Percentiles rank a stretch among this genome's conserved stretches.
Evolutionary conservation across 441 rosid genomes (phyloP).

Genomic region (Brassica balearica): DNA sequence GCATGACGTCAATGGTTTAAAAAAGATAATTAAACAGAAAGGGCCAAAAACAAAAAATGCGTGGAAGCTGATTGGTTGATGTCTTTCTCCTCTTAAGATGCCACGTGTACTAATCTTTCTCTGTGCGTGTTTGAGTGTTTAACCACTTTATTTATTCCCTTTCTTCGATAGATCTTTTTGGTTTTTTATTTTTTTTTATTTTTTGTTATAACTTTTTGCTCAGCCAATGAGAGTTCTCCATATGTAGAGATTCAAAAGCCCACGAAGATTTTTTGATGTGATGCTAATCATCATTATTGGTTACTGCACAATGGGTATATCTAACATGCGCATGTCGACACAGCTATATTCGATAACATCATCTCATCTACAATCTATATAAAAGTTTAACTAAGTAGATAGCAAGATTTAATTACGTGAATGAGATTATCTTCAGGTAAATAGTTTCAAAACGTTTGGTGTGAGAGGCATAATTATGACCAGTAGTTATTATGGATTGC

Average conservation of each 20-base stretch:
- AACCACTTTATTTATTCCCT: conserved; percentile 43
- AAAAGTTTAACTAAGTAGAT: neutral
- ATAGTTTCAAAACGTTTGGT: neutral
- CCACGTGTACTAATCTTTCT: conserved; percentile 30
- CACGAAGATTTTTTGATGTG: conserved; percentile 43
- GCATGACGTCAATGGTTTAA: conserved; percentile 26
- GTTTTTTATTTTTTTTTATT: conserved; percentile 18
- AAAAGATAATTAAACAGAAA: conserved; percentile 13
- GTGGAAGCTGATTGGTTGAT: conserved; percentile 43
- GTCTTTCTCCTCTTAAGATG: conserved; percentile 4
- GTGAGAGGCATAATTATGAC: neutral
- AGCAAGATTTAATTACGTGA: neutral
- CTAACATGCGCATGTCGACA: conserved; percentile 41
- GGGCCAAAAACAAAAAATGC: neutral
- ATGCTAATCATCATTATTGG: conserved; percentile 44
- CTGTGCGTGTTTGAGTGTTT: conserved; percentile 39
- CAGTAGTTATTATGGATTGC: neutral
- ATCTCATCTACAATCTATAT: neutral
- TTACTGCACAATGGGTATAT: conserved; percentile 18
- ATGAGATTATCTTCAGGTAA: neutral
- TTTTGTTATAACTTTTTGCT: conserved; percentile 18
- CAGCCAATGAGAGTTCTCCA: conserved; percentile 34
- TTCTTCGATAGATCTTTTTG: conserved; percentile 39
- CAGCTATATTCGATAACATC: neutral
- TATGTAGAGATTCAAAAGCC: conserved; percentile 43